These are phyloP conservation scores for Dacryopinax primogenitus DNA, from an alignment of 768 basidiomycete species.

Conservation along the genomic window DNA sequence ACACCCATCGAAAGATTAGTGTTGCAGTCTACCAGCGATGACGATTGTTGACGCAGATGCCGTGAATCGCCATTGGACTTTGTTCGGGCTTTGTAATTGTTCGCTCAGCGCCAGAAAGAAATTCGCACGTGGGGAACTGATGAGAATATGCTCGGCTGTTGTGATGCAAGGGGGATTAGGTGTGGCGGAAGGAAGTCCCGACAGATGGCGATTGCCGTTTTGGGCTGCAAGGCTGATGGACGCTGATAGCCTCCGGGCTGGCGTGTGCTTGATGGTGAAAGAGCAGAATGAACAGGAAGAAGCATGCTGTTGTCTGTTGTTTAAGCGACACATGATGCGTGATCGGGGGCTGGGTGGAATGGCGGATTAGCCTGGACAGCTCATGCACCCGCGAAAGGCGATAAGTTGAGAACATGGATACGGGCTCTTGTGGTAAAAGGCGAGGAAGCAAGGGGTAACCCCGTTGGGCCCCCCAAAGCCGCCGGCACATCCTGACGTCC, in stretches of 20 bases:
- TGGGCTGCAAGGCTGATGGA: background rate
- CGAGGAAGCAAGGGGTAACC: background rate
- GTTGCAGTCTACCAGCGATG: background rate
- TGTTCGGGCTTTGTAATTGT: background rate
- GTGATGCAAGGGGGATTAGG: background rate
- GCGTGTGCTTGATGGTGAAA: background rate
- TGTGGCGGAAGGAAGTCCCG: background rate
- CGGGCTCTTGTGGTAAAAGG: background rate
- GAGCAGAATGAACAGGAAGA: background rate
- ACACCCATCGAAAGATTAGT: background rate
- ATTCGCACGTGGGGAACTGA: background rate
- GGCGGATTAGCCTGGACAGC: background rate
- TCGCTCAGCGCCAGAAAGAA: background rate
- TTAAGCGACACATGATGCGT: background rate
- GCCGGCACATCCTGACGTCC: background rate
- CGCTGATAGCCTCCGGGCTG: background rate
- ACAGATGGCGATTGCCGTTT: background rate
- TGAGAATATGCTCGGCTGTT: background rate
- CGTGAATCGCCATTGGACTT: background rate
- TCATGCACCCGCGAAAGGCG: background rate
- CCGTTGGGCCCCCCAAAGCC: background rate
- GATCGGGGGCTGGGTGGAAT: background rate
- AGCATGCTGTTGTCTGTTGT: background rate
- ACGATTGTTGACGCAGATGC: background rate
- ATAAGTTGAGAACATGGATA: background rate